Conservation (phyloP, 768 basidiomycete genomes). For the Scleroderma citrinum region DNA sequence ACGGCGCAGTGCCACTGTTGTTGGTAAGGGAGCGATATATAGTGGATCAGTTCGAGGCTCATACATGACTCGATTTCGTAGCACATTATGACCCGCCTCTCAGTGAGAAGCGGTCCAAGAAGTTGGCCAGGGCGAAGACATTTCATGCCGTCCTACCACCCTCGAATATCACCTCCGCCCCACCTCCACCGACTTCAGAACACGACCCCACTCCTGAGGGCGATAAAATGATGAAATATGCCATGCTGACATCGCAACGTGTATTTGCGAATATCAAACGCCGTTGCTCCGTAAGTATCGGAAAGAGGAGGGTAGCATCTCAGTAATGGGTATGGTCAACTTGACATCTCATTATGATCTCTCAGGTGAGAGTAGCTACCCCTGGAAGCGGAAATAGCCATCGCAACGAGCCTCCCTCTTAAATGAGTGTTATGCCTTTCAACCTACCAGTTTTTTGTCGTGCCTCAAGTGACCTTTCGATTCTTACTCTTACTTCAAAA, state of each 20-base stretch:
- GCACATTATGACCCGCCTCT: slow-evolving; percentile 24
- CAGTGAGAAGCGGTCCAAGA: slow-evolving; percentile 13
- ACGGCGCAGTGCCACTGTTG: slow-evolving; percentile 22
- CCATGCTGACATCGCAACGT: neutral
- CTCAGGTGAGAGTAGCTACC: no score
- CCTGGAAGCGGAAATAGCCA: no score
- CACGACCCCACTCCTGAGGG: neutral
- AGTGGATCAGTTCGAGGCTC: slow-evolving; percentile 5
- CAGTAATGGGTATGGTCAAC: no score
- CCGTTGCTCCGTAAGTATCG: neutral
- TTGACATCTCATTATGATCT: no score
- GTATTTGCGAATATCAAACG: neutral
- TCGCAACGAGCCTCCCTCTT: no score
- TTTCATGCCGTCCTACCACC: slow-evolving; percentile 46
- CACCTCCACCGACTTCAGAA: slow-evolving; percentile 20
- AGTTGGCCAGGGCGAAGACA: slow-evolving; percentile 28
- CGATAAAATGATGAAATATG: neutral
- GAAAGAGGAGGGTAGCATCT: no score
- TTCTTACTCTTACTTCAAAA: no score
- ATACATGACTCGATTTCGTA: neutral
- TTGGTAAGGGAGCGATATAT: slow-evolving; percentile 19
- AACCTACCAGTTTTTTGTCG: no score
- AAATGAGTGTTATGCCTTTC: no score
- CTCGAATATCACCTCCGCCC: slow-evolving; percentile 37
- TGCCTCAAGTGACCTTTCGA: no score